Percentiles rank a stretch among this genome's conserved stretches.
These are phyloP conservation scores for Sporobolomyces pararoseus DNA, from an alignment of 768 basidiomycete genomes.

Conservation along the genomic window DNA sequence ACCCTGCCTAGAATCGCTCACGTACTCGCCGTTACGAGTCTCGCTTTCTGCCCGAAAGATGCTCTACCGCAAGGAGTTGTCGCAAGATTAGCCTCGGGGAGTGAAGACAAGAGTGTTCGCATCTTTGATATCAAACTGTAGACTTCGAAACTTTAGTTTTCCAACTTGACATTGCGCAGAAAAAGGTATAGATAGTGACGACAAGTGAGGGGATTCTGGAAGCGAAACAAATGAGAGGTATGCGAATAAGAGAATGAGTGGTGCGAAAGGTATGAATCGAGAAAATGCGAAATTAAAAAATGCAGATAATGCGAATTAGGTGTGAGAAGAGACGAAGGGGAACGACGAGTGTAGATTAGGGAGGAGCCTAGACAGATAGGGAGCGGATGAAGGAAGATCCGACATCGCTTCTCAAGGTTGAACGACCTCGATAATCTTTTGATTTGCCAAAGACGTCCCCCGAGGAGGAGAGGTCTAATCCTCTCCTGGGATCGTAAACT, in stretches of 20 bases:
- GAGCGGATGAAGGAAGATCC: constrained; percentile 26
- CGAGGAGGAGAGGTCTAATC: background rate
- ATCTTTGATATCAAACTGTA: constrained; percentile 58
- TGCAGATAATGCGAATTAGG: background rate
- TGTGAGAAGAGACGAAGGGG: background rate
- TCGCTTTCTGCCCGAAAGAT: constrained; percentile 67
- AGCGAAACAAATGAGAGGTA: background rate
- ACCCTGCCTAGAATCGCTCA: constrained; percentile 63
- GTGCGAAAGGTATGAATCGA: background rate
- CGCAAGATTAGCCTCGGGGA: constrained; percentile 71
- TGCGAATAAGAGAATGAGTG: background rate
- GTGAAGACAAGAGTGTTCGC: constrained; percentile 87
- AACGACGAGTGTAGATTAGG: background rate
- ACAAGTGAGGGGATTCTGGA: background rate
- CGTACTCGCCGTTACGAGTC: constrained; percentile 69
- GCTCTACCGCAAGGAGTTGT: constrained; percentile 24
- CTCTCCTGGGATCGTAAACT: constrained; percentile 36
- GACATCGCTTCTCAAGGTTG: background rate
- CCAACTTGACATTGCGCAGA: too few species aligned
- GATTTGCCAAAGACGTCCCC: constrained; percentile 17
- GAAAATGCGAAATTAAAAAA: background rate
- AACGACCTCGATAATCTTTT: constrained; percentile 7
- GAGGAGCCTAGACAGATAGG: constrained; percentile 5
- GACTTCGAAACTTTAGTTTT: background rate
- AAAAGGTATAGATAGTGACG: background rate